Evolutionary conservation across 139 green algal species (phyloP), one percentile per base, ranked within the genome.

Genomic region (Micractinium conductrix): DNA sequence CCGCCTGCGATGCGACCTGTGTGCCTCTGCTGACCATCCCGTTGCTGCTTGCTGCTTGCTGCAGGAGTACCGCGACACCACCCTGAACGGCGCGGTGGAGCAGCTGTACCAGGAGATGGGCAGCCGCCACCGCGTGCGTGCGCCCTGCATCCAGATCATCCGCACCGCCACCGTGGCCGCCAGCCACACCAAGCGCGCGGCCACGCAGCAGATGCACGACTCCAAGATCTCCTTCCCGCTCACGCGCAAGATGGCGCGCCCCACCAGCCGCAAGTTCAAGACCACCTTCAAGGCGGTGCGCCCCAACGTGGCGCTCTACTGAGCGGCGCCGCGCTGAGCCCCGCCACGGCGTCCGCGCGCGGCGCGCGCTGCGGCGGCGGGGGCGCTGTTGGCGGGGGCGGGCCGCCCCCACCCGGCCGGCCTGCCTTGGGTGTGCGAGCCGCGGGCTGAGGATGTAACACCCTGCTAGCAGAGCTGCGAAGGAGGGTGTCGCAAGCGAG

Each of bases 91-190:
- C 58, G 95, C 96, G 24, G 94, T 99, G 33, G 92, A 96, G 82
- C 95, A 98, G 91, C 92, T 99, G 92, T 99, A 98, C 93, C 85
- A 94, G 84, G 97, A 99, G 92, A 99, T 99, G 97, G 97, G 90
- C 1, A 97, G 93, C 42, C 93, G 97, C 83, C 97, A 99, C 90
- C 95, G 97, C 76, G 95, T 98, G 79, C 94, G 97, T 81, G 83
- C 86, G 38, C 83, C 91, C 43, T 93, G 79, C 83, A 89, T 98
- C 81, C 90, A 88, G 72, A 99, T 99, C 91, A 99, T 99, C 91
- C 99, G 99, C 95, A 99, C 96, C 33, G 95, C 94, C 33, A 94
- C 90, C 26, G 91, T 99, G 50, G 85, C 91, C 26, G 90, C 93
- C 40, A 70, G 28, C 58, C 76, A 93, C 62, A 96, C 91, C 94